Evolutionary conservation across 192 early-diverging fungal genomes (phyloP).

Genomic region (Coemansia sp.): DNA sequence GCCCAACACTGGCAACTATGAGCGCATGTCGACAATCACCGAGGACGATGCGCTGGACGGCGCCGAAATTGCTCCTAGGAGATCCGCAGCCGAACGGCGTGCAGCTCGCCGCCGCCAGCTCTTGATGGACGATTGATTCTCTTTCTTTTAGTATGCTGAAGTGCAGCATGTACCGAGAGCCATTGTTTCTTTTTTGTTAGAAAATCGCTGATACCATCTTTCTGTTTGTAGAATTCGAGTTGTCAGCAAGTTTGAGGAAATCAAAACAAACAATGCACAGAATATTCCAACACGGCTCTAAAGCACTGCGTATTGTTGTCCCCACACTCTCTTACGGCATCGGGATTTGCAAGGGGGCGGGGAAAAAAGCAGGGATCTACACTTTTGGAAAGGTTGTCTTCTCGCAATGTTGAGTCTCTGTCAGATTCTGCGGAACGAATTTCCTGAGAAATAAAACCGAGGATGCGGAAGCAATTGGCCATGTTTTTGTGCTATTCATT

Average conservation of each 20-base stretch:
- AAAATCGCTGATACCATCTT: no score
- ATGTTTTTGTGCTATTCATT: no score
- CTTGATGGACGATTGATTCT: constrained; percentile 20
- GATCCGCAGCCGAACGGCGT: constrained; percentile 21
- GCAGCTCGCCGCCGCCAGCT: constrained; percentile 45
- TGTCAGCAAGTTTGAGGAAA: not conserved
- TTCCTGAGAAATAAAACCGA: no score
- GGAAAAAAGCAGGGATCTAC: no score
- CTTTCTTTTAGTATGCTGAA: not conserved
- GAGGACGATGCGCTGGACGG: constrained; percentile 28
- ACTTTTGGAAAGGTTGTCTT: no score
- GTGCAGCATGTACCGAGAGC: not conserved
- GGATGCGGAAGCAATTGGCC: no score
- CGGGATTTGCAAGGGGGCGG: no score
- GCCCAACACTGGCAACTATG: constrained; percentile 6
- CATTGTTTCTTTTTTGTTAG: not conserved
- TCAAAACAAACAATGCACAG: not conserved
- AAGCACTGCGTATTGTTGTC: no score
- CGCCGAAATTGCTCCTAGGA: not conserved
- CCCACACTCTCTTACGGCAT: no score
- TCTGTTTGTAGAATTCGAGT: no score
- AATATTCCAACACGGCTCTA: not conserved
- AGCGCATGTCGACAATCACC: constrained; percentile 40
- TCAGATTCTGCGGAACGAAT: no score
- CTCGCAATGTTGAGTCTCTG: no score